phyloP scores from a whole-genome alignment of 768 basidiomycete genomes.

The Sarcomyxa edulis region DNA sequence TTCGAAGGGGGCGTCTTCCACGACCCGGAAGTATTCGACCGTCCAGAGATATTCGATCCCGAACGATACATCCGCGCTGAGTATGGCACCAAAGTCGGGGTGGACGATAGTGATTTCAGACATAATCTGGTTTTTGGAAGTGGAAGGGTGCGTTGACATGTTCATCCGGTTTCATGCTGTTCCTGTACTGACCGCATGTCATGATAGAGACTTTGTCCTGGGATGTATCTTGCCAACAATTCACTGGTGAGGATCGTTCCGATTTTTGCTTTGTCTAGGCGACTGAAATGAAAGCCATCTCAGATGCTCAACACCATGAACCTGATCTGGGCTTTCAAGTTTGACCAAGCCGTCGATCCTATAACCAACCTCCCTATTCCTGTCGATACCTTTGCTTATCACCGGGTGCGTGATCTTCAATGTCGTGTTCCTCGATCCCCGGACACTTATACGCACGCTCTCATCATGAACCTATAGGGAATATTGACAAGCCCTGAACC shows the following conservation, averaged over 20 bases:
- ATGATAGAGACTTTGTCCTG: constrained; percentile 14
- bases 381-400: constrained; percentile 10
- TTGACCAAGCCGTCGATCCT: no score
- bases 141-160: constrained; percentile 11
- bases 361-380: constrained; percentile 6
- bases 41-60: constrained; percentile 9
- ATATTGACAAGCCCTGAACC: constrained; percentile 8
- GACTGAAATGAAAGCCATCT: not conserved
- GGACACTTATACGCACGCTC: not conserved
- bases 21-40: constrained; percentile 4
- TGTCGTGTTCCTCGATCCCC: no score
- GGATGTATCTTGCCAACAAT: constrained; percentile 12
- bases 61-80: constrained; percentile 11
- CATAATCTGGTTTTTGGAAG: constrained; percentile 11
- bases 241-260: constrained; percentile 10
- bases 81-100: constrained; percentile 10
- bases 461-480: no score
- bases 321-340: constrained; percentile 26
- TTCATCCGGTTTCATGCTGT: not conserved
- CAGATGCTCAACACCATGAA: constrained; percentile 20
- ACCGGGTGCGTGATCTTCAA: constrained; percentile 7
- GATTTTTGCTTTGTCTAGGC: not conserved
- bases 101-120: constrained; percentile 9
- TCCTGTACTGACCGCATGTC: not conserved
- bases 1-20: constrained; percentile 2